Conservation (phyloP, 495 filamentous ascomycete species). For the Penicillium ochrochloron region DNA sequence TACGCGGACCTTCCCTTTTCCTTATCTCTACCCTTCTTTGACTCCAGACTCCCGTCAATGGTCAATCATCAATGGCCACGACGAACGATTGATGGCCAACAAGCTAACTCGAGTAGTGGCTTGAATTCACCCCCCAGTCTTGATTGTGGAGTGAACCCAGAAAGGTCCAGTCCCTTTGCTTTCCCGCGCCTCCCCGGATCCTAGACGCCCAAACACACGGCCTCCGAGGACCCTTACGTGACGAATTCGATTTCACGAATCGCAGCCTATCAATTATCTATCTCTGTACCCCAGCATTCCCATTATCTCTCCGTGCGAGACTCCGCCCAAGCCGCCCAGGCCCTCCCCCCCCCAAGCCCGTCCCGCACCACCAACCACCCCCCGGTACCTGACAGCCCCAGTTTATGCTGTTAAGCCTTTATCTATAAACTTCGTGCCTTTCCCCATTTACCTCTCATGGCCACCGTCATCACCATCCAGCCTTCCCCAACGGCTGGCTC, state of each 20-base stretch:
- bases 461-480: constrained; percentile 52
- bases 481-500: constrained; percentile 42
- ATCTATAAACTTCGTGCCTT: constrained; percentile 7
- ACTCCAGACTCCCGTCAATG: neutral
- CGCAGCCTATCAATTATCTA: constrained; percentile 19
- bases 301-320: constrained; percentile 8
- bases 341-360: neutral
- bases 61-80: neutral
- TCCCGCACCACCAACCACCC: neutral
- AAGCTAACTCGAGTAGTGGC: neutral
- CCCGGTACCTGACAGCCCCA: neutral
- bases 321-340: constrained; percentile 3
- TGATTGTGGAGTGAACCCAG: constrained; percentile 1
- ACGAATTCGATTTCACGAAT: constrained; percentile 17
- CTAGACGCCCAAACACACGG: constrained; percentile 10
- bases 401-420: neutral
- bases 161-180: constrained; percentile 1
- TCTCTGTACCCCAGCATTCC: neutral
- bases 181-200: constrained; percentile 10
- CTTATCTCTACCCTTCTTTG: constrained; percentile 6
- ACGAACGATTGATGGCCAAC: neutral
- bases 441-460: constrained; percentile 32
- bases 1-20: neutral
- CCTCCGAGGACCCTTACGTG: constrained; percentile 21
- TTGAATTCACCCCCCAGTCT: neutral